Evolutionary conservation across 805 yeast genomes (phyloP).

Genomic region (Hanseniaspora occidentalis): DNA sequence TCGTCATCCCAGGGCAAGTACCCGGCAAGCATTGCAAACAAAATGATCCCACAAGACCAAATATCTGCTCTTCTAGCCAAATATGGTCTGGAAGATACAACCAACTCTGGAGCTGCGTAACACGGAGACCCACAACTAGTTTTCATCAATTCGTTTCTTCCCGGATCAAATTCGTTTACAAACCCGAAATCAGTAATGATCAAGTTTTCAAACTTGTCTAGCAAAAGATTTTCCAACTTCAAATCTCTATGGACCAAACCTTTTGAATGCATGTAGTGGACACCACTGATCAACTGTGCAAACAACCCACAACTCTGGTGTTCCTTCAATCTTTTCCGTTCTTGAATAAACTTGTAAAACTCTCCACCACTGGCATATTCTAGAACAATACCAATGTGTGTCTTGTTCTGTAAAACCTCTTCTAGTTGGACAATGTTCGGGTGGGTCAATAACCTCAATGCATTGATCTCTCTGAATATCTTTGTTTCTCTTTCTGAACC

Average conservation of each 20-base stretch:
- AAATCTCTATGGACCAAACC: conserved; percentile 86
- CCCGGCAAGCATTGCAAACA: conserved; percentile 95
- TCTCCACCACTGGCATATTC: conserved; percentile 98
- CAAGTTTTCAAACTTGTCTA: conserved; percentile 79
- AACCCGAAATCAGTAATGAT: conserved; percentile 89
- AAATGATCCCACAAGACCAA: conserved; percentile 93
- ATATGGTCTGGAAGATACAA: conserved; percentile 74
- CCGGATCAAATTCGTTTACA: conserved; percentile 59
- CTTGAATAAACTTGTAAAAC: conserved; percentile 81
- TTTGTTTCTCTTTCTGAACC: conserved; percentile 80
- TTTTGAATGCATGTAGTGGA: conserved; percentile 83
- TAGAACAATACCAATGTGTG: conserved; percentile 89
- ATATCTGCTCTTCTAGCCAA: conserved; percentile 90
- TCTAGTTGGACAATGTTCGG: conserved; percentile 89
- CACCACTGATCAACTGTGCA: conserved; percentile 90
- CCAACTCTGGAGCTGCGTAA: conserved; percentile 96
- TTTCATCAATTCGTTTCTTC: conserved; percentile 66
- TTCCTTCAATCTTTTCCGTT: conserved; percentile 79
- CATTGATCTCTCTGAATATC: conserved; percentile 86
- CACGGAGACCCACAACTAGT: conserved; percentile 97
- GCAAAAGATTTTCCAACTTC: conserved; percentile 74
- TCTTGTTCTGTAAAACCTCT: conserved; percentile 87
- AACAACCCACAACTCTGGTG: conserved; percentile 74
- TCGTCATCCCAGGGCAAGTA: conserved; percentile 97
- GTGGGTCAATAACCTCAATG: conserved; percentile 72